Conservation (phyloP, 2,329 filamentous ascomycete species). For the Penicillium sp. region DNA sequence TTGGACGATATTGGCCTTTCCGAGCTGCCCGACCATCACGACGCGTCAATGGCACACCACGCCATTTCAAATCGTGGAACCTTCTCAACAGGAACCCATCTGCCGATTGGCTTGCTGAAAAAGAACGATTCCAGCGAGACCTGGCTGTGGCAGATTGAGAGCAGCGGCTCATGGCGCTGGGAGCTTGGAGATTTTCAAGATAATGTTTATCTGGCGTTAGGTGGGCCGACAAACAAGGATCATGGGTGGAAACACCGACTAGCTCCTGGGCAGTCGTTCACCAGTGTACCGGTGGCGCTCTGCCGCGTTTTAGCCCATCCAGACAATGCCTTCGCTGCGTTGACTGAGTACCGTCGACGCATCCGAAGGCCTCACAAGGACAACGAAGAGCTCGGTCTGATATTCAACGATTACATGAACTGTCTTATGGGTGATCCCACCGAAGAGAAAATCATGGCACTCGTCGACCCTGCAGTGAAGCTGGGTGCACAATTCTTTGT, state of each 20-base stretch:
- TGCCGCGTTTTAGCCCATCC: background rate
- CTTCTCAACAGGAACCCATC: background rate
- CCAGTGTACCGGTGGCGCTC: background rate
- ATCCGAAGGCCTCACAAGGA: background rate
- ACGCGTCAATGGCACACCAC: background rate
- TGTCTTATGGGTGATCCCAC: background rate
- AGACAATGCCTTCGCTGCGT: background rate
- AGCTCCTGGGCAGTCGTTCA: background rate
- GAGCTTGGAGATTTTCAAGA: background rate
- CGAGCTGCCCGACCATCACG: background rate
- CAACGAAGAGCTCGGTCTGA: background rate
- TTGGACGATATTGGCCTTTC: background rate
- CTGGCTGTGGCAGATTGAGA: background rate
- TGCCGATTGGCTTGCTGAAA: background rate
- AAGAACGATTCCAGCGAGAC: background rate
- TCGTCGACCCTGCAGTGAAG: background rate
- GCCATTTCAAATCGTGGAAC: background rate
- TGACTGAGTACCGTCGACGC: background rate
- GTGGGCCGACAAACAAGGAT: background rate
- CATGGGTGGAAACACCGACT: background rate
- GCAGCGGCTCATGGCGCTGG: background rate
- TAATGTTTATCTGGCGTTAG: background rate
- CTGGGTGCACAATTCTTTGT: background rate
- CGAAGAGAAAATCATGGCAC: background rate
- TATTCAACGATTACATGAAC: background rate